phyloP scores from a whole-genome alignment of 2,329 filamentous ascomycete species.

The Gyromitra esculenta region DNA sequence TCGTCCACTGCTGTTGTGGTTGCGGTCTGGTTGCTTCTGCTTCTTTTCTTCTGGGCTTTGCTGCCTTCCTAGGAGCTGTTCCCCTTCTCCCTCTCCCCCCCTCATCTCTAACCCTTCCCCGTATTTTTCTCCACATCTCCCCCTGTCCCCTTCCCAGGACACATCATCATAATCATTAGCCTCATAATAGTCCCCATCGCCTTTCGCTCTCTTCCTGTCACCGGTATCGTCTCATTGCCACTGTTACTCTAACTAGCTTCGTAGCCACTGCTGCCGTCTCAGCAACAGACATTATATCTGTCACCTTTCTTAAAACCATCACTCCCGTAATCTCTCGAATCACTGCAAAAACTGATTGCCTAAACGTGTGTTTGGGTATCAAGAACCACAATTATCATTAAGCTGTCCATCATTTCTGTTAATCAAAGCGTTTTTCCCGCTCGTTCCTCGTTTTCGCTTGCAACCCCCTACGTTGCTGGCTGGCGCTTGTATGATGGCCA shows the following conservation, averaged over 20 bases:
- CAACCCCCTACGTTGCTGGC: constrained; percentile 40
- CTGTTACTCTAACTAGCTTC: constrained; percentile 27
- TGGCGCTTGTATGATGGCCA: constrained; percentile 54
- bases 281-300: constrained; percentile 36
- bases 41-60: constrained; percentile 28
- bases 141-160: constrained; percentile 37
- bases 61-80: constrained; percentile 33
- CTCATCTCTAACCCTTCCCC: constrained; percentile 33
- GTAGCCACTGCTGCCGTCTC: constrained; percentile 29
- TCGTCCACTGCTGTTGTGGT: constrained; percentile 29
- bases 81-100: constrained; percentile 14
- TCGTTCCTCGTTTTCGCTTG: constrained; percentile 44
- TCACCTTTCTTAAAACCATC: constrained; percentile 39
- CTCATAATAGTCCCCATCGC: constrained; percentile 44
- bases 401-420: constrained; percentile 50
- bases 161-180: constrained; percentile 29
- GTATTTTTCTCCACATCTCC: constrained; percentile 35
- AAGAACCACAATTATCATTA: constrained; percentile 22
- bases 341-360: constrained; percentile 28
- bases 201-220: constrained; percentile 37
- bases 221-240: constrained; percentile 37
- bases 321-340: constrained; percentile 40
- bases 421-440: constrained; percentile 38
- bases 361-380: constrained; percentile 37
- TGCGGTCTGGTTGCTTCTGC: constrained; percentile 19